These are phyloP conservation scores for Achlya hypogyna DNA, from an alignment of 352 stramenopile genomes.

Conservation along the genomic window DNA sequence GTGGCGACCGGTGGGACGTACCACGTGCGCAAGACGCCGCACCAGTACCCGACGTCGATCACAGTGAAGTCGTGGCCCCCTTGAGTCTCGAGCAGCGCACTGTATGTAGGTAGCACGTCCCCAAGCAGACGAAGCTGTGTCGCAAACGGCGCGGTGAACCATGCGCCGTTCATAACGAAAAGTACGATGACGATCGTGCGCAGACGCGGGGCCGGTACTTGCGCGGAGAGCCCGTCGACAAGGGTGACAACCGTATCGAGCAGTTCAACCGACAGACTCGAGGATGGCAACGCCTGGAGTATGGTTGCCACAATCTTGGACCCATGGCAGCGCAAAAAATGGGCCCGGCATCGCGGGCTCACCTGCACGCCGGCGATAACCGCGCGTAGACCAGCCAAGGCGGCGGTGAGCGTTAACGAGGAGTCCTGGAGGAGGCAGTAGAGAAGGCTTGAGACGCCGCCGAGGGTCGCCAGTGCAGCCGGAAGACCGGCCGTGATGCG, in stretches of 20 bases:
- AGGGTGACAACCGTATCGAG: constrained; percentile 55
- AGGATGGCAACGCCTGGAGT: constrained; percentile 62
- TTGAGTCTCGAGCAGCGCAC: constrained; percentile 37
- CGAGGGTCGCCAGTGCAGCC: constrained; percentile 54
- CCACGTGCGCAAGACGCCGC: constrained; percentile 4
- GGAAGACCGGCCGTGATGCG: constrained; percentile 53
- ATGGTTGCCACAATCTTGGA: constrained; percentile 72
- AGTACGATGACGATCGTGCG: constrained; percentile 43
- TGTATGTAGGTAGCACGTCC: constrained; percentile 48
- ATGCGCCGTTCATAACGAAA: constrained; percentile 71
- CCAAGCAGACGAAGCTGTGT: constrained; percentile 60
- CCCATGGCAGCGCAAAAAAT: constrained; percentile 59
- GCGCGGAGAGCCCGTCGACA: constrained; percentile 44
- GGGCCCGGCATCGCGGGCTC: constrained; percentile 53
- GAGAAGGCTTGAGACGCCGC: constrained; percentile 61
- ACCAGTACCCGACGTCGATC: constrained; percentile 11
- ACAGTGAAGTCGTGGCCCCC: neutral
- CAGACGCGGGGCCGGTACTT: constrained; percentile 26
- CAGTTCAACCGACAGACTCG: constrained; percentile 47
- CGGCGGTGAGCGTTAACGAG: constrained; percentile 50
- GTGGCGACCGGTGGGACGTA: too few species aligned
- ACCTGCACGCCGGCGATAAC: constrained; percentile 31
- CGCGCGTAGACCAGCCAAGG: constrained; percentile 52
- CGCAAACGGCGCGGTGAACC: constrained; percentile 68
- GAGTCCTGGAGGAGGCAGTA: constrained; percentile 60